Evolutionary conservation across 805 yeast genomes (phyloP).

Genomic region (Monosporozyma aquatica): DNA sequence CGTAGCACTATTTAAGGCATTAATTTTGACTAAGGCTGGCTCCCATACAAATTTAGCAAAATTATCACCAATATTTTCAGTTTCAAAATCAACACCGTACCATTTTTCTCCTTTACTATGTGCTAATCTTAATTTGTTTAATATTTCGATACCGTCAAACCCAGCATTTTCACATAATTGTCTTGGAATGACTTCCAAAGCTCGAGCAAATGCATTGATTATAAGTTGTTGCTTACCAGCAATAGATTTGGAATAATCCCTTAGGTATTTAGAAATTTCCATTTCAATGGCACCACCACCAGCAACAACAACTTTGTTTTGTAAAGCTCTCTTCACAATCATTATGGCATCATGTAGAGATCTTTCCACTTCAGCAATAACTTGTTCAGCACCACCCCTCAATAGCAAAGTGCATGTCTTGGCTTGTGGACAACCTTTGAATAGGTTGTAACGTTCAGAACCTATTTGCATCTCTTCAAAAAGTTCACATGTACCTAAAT

Average conservation of each 20-base stretch:
- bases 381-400: constrained; percentile 98
- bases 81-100: constrained; percentile 88
- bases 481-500: constrained; percentile 72
- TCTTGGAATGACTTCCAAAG: constrained; percentile 92
- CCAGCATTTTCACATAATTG: constrained; percentile 99
- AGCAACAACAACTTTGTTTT: constrained; percentile 81
- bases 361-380: constrained; percentile 94
- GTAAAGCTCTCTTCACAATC: constrained; percentile 93
- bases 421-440: constrained; percentile 85
- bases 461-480: constrained; percentile 97
- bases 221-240: constrained; percentile 95
- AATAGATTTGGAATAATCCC: constrained; percentile 78
- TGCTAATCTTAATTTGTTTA: constrained; percentile 82
- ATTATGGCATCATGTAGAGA: constrained; percentile 96
- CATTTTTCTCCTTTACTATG: constrained; percentile 90
- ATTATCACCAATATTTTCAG: constrained; percentile 75
- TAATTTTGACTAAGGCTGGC: constrained; percentile 87
- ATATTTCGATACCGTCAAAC: constrained; percentile 89
- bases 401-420: constrained; percentile 87
- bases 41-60: constrained; percentile 91
- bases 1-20: constrained; percentile 91
- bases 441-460: constrained; percentile 86
- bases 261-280: constrained; percentile 83
- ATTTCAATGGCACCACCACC: constrained; percentile 99
- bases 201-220: constrained; percentile 86